These are phyloP conservation scores for Geotrichum fermentans DNA, from an alignment of 1,139 yeast genomes.

Conservation along the genomic window DNA sequence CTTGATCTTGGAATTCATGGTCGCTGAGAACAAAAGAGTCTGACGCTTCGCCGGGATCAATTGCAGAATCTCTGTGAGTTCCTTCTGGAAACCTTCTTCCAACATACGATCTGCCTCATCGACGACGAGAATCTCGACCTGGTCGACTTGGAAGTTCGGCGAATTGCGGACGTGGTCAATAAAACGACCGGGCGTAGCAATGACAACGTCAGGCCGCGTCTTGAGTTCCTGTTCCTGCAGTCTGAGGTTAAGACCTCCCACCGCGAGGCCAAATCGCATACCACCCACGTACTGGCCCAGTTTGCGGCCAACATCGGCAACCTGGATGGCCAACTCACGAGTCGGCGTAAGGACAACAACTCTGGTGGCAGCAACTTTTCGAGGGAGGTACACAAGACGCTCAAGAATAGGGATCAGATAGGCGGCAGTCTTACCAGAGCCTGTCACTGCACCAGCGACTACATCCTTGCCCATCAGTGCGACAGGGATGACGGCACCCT, in stretches of 20 bases:
- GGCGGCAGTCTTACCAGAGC: conserved; percentile 99
- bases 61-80: conserved; percentile 80
- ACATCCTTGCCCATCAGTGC: conserved; percentile 89
- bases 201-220: conserved; percentile 87
- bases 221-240: conserved; percentile 93
- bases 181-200: conserved; percentile 96
- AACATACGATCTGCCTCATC: conserved; percentile 99
- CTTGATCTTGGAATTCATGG: conserved; percentile 92
- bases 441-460: conserved; percentile 99
- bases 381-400: conserved; percentile 82
- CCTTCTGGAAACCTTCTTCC: conserved; percentile 97
- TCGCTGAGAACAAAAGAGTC: conserved; percentile 90
- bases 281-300: conserved; percentile 72
- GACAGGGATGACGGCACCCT: conserved; percentile 86
- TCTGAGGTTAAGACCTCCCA: conserved; percentile 92
- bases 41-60: conserved; percentile 88
- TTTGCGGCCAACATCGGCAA: conserved; percentile 85
- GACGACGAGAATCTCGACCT: conserved; percentile 83
- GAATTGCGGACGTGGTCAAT: conserved; percentile 96
- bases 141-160: conserved; percentile 84
- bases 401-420: conserved; percentile 94
- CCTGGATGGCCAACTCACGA: conserved; percentile 96
- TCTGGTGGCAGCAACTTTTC: conserved; percentile 78
- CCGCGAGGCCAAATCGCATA: conserved; percentile 83
- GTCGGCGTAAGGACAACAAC: conserved; percentile 91